phyloP scores from a whole-genome alignment of 345 rosid species.

The Hypericum androsaemum region DNA sequence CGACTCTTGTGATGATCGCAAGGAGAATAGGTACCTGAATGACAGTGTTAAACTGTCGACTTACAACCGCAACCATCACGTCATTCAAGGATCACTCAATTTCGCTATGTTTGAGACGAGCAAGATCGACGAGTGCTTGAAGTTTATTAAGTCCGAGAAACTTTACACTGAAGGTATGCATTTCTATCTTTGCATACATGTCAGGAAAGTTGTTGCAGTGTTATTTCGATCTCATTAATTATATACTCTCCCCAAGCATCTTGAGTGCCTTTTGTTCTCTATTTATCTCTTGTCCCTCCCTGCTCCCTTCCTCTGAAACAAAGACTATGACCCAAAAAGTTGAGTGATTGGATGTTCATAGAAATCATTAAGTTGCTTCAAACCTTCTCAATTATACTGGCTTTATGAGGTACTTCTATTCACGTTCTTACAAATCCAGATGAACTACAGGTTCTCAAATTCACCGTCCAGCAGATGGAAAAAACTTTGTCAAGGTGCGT shows the following conservation, averaged over 20 bases:
- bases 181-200: conserved; percentile 1
- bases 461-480: conserved; percentile 22
- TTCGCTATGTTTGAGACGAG: conserved; percentile 79
- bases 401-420: conserved; percentile 2
- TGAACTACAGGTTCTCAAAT: conserved; percentile 52
- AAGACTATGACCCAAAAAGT: no score
- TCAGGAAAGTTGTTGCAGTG: conserved; percentile 1
- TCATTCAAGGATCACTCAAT: conserved; percentile 54
- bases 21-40: conserved; percentile 20
- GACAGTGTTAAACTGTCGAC: conserved; percentile 17
- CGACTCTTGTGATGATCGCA: conserved; percentile 14
- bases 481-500: conserved; percentile 56
- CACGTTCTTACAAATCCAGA: conserved; percentile 18
- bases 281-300: no score
- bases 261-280: conserved; percentile 4
- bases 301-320: no score
- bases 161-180: conserved; percentile 48
- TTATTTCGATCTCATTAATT: conserved; percentile 8
- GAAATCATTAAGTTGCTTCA: not conserved
- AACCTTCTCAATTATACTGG: not conserved
- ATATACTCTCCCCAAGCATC: not conserved
- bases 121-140: conserved; percentile 74
- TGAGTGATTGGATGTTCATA: no score
- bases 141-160: conserved; percentile 51
- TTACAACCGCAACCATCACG: conserved; percentile 11